A percentile compares a stretch with the other conserved stretches of the same genome.
These are phyloP conservation scores for Volvariella volvacea DNA, from an alignment of 1,284 basidiomycete genomes.

Conservation along the genomic window DNA sequence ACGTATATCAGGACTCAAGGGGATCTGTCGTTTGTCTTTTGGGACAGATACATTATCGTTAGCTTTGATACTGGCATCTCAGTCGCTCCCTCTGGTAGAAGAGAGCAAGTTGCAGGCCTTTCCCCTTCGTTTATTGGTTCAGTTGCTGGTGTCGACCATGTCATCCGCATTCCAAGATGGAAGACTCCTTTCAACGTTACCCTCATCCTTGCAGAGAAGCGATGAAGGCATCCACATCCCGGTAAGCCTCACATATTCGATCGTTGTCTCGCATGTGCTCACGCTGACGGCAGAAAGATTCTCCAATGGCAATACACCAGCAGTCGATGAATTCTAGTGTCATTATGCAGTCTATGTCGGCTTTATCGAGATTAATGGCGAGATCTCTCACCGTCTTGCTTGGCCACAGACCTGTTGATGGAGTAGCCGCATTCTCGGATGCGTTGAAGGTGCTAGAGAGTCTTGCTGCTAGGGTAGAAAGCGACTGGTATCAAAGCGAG, in stretches of 20 bases:
- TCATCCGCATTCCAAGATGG: constrained; percentile 46
- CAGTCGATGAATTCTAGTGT: constrained; percentile 33
- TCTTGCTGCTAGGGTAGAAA: constrained; percentile 31
- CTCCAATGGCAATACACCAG: constrained; percentile 27
- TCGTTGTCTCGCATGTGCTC: background rate
- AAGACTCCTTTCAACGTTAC: constrained; percentile 35
- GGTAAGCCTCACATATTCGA: constrained; percentile 17
- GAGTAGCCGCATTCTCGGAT: constrained; percentile 36
- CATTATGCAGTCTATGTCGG: constrained; percentile 41
- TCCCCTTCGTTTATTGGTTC: constrained; percentile 43
- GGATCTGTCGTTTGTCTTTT: constrained; percentile 1
- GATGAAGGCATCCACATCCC: constrained; percentile 22
- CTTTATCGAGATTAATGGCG: constrained; percentile 45
- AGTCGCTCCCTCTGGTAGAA: constrained; percentile 47
- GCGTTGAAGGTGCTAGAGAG: constrained; percentile 30
- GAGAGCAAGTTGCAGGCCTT: constrained; percentile 48
- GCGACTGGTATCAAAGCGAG: constrained; percentile 37
- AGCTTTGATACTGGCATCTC: constrained; percentile 46
- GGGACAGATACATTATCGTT: constrained; percentile 25
- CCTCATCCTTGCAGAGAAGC: constrained; percentile 21
- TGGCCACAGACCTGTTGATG: constrained; percentile 31
- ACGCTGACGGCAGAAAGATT: constrained; percentile 11
- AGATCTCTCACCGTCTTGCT: constrained; percentile 39
- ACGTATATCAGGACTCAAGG: constrained; percentile 14
- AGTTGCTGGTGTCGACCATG: constrained; percentile 42